Base-by-base conservation (phyloP, 2,329 filamentous ascomycete species). In the Ophioceras dolichostomum region DNA sequence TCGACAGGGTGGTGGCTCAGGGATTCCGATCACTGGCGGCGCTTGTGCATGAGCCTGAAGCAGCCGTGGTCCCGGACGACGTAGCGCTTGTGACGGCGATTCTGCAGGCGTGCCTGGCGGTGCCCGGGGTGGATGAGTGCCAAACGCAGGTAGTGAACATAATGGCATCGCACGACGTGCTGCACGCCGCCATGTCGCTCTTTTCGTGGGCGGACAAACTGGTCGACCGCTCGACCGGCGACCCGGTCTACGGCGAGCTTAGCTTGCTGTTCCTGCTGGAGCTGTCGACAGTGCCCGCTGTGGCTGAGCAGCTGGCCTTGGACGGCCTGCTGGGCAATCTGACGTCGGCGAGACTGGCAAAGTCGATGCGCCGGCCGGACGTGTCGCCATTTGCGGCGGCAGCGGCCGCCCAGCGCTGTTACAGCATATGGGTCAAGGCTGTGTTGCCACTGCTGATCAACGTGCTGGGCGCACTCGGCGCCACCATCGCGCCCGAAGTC, bases 171-270 rank as follows among this genome's bases (percentile, higher is more conserved):
- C 78, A 87, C 52, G 78, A 83, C 44, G 79, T 80, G 1, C 70
- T 85, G 32, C 83, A 89, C 49, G 83, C 87, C 42, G 88, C 87
- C 1, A 79, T 81, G 5, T 86, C 83, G 24, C 70, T 98, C 5
- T 96, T 89, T 59, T 94, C 87, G 0, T 98, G 91, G 91, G 76
- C 89, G 4, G 87, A 96, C 56, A 77, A 80, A 46, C 69, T 96
- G 18, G 73, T 81, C 1, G 70, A 81, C 26, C 73, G 81, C 39
- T n/a, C n/a, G n/a, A 76, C 79, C 20, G 36, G 36, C 16, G 89
- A 96, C 52, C 89, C 91, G 0, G 67, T 96, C 21, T 96, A 95
- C 56, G 91, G 88, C 45, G 88, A 95, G 53, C 73, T 95, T n/a
- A 84, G 83, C 49, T 71, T 94, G 29, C 70, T 88, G 19, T 93